phyloP scores from a whole-genome alignment of 2,329 filamentous ascomycete species.

The Arthroderma sp. region DNA sequence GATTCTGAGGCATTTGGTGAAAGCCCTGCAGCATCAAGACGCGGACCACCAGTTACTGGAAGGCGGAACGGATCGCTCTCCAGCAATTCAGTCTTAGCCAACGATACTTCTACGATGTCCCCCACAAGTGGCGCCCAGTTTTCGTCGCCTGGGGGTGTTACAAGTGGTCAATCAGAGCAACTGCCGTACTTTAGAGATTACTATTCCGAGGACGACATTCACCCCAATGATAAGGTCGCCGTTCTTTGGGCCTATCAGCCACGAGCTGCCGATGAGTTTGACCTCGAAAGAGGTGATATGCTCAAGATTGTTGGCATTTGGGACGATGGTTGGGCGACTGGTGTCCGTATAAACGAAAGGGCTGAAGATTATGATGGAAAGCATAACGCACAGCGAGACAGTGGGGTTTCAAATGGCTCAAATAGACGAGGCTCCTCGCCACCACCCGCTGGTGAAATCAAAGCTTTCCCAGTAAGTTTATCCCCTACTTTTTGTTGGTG shows the following conservation, averaged over 20 bases:
- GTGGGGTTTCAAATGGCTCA: constrained; percentile 76
- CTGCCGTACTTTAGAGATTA: constrained; percentile 96
- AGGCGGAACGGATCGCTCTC: constrained; percentile 82
- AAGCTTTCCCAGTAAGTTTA: constrained; percentile 61
- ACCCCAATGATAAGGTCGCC: constrained; percentile 76
- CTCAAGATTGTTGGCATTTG: constrained; percentile 96
- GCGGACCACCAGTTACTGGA: constrained; percentile 31
- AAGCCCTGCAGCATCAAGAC: constrained; percentile 54
- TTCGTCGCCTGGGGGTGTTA: constrained; percentile 71
- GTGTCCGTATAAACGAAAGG: constrained; percentile 65
- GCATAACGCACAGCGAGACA: constrained; percentile 70
- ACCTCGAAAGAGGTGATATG: constrained; percentile 91
- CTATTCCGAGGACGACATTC: constrained; percentile 93
- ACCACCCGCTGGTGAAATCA: constrained; percentile 66
- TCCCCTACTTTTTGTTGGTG: not conserved
- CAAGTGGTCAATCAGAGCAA: constrained; percentile 89
- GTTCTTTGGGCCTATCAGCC: constrained; percentile 96
- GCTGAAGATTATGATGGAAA: constrained; percentile 81
- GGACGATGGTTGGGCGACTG: constrained; percentile 98
- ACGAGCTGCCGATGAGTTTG: constrained; percentile 82
- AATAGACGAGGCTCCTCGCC: constrained; percentile 48
- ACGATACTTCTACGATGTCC: constrained; percentile 53
- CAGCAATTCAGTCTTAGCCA: constrained; percentile 62
- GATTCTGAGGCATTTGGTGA: constrained; percentile 57
- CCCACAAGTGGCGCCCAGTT: constrained; percentile 59